A percentile compares a stretch with the other conserved stretches of the same genome.
phyloP scores from a whole-genome alignment of 805 yeast species.

The Ogataea ganodermae region DNA sequence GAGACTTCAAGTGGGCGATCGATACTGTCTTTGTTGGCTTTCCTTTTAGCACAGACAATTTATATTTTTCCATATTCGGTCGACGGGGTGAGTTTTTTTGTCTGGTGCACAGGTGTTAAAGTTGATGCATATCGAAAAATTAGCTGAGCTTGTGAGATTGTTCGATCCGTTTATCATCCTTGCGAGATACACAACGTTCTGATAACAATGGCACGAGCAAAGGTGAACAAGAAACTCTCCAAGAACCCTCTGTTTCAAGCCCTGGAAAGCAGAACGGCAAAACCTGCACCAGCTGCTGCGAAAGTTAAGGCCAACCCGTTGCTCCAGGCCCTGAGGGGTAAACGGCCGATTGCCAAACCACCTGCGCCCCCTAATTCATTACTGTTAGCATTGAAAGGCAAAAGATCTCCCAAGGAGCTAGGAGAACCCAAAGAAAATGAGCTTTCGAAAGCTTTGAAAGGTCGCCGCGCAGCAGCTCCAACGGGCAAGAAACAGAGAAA shows the following conservation, averaged over 20 bases:
- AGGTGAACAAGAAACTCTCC: not conserved
- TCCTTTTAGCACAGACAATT: not conserved
- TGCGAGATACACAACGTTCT: no score
- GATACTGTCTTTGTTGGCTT: not conserved
- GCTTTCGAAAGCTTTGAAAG: conserved; percentile 8
- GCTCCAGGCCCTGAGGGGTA: conserved; percentile 1
- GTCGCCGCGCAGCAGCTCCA: not conserved
- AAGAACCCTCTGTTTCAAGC: conserved; percentile 16
- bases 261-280: conserved; percentile 6
- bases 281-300: no score
- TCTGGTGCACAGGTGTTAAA: not conserved
- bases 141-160: not conserved
- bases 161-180: not conserved
- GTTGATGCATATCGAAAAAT: not conserved
- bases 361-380: conserved; percentile 1
- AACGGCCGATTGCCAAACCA: not conserved
- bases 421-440: conserved; percentile 2
- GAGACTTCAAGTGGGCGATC: not conserved
- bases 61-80: conserved; percentile 2
- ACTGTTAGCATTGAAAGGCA: conserved; percentile 2
- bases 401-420: not conserved
- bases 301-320: conserved; percentile 1
- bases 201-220: not conserved
- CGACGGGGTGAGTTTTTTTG: not conserved
- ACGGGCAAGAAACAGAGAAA: not conserved